Evolutionary conservation across 1,284 basidiomycete genomes (phyloP).

Genomic region (Volvariella surrecta): DNA sequence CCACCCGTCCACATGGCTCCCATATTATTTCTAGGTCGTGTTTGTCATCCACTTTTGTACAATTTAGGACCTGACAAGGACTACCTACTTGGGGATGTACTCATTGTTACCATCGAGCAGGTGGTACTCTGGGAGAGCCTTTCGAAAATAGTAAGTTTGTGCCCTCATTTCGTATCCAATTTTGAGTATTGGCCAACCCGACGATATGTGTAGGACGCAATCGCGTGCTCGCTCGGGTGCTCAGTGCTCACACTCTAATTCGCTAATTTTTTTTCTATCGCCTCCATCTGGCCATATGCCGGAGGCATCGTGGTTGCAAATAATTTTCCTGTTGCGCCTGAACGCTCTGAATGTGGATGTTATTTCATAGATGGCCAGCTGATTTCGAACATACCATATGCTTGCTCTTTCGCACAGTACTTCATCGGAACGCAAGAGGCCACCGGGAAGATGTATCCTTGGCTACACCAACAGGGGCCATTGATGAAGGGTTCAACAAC

Average conservation of each 20-base stretch:
- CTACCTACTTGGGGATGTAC: background rate
- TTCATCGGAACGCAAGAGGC: conserved; percentile 31
- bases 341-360: too few relatives aligned
- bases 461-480: conserved; percentile 31
- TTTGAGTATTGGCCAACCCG: too few relatives aligned
- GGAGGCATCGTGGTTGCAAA: too few relatives aligned
- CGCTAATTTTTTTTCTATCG: background rate
- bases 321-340: too few relatives aligned
- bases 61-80: too few relatives aligned
- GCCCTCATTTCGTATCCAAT: background rate
- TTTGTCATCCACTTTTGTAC: too few relatives aligned
- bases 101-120: conserved; percentile 11
- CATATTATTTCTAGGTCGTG: too few relatives aligned
- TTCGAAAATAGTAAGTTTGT: conserved; percentile 26
- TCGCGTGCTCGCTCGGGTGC: too few relatives aligned
- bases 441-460: conserved; percentile 31
- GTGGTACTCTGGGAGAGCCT: conserved; percentile 29
- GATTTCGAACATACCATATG: conserved; percentile 25
- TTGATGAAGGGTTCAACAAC: conserved; percentile 23
- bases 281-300: background rate
- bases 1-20: too few relatives aligned
- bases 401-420: conserved; percentile 28
- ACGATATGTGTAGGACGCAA: too few relatives aligned
- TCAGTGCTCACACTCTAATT: background rate
- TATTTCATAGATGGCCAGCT: conserved; percentile 22